phyloP scores from a whole-genome alignment of 2,329 filamentous ascomycete species.

The Aspergillus sp. region DNA sequence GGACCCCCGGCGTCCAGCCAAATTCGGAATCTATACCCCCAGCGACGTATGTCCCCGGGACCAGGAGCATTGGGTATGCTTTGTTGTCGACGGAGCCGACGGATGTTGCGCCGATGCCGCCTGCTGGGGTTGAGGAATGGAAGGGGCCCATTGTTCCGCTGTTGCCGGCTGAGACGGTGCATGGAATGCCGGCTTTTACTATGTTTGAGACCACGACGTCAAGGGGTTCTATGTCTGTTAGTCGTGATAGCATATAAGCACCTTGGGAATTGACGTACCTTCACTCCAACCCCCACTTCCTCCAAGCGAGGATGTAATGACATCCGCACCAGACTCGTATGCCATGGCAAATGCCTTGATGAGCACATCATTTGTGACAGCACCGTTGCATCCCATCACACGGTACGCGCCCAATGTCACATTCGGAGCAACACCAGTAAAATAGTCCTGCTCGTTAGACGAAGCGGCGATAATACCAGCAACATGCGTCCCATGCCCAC shows the following conservation, averaged over 20 bases:
- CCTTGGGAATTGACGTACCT: neutral
- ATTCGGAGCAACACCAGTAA: slow-evolving; percentile 52
- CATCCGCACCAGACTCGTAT: slow-evolving; percentile 48
- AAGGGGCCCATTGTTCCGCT: neutral
- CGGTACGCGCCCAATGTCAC: slow-evolving; percentile 52
- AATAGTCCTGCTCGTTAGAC: slow-evolving; percentile 43
- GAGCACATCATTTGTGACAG: slow-evolving; percentile 51
- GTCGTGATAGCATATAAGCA: neutral
- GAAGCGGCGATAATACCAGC: slow-evolving; percentile 58
- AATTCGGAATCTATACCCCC: slow-evolving; percentile 20
- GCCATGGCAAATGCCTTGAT: slow-evolving; percentile 56
- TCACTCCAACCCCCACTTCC: slow-evolving; percentile 27
- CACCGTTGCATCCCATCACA: slow-evolving; percentile 49
- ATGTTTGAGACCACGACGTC: neutral
- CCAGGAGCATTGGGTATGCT: slow-evolving; percentile 24
- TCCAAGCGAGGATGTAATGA: slow-evolving; percentile 34
- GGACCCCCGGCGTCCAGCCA: slow-evolving; percentile 31
- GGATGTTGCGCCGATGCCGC: slow-evolving; percentile 20
- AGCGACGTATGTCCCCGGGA: slow-evolving; percentile 14
- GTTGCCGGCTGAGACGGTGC: neutral
- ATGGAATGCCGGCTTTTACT: neutral
- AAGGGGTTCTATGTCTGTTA: neutral
- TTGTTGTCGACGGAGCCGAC: slow-evolving; percentile 41
- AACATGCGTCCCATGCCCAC: slow-evolving; percentile 57
- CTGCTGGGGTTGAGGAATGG: neutral